These are phyloP conservation scores for Xylaria bambusicola DNA, from an alignment of 495 filamentous ascomycete genomes.

Conservation along the genomic window DNA sequence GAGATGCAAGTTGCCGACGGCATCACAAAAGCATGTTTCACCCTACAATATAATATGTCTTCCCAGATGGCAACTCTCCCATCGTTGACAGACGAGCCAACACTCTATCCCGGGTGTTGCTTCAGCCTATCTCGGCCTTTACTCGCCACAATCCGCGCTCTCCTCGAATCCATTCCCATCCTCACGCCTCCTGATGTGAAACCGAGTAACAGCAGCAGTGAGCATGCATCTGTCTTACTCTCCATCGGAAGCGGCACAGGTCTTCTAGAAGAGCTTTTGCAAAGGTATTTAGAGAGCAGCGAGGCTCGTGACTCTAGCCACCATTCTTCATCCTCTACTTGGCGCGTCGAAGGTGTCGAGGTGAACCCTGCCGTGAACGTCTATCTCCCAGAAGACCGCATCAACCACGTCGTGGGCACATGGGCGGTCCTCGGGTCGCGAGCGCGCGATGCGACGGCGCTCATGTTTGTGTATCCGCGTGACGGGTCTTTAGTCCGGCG, in stretches of 20 bases:
- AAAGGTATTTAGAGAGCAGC: background rate
- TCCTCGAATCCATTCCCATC: conserved; percentile 3
- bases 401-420: conserved; percentile 1
- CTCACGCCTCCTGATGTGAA: background rate
- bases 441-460: conserved; percentile 1
- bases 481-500: conserved; percentile 6
- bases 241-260: conserved; percentile 15
- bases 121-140: conserved; percentile 4
- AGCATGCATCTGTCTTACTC: background rate
- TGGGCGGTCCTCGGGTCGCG: conserved; percentile 9
- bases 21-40: no score
- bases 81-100: conserved; percentile 5
- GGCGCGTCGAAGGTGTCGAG: conserved; percentile 15
- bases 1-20: no score
- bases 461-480: conserved; percentile 17
- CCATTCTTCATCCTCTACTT: background rate
- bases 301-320: no score
- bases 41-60: background rate
- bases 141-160: background rate
- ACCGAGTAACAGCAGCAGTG: background rate
- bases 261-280: conserved; percentile 10
- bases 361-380: conserved; percentile 9
- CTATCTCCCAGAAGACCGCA: conserved; percentile 8
- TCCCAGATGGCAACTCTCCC: conserved; percentile 1
- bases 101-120: conserved; percentile 7